Conservation (phyloP, 495 filamentous ascomycete genomes). For the Massariosphaeria phaeospora region DNA sequence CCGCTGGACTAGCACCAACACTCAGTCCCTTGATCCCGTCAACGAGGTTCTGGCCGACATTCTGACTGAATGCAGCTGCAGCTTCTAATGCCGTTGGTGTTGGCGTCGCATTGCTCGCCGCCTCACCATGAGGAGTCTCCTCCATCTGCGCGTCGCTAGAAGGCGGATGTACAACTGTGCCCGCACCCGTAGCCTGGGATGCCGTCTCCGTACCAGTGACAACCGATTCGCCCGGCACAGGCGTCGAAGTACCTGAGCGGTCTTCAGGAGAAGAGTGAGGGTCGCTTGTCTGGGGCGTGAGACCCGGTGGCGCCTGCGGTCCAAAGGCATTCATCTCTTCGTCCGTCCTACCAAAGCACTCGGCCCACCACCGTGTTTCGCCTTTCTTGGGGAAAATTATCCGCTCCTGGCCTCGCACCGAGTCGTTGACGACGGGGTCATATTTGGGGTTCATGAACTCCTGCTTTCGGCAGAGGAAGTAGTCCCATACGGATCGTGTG, state of each 20-base stretch:
- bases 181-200: constrained; percentile 21
- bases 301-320: background rate
- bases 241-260: constrained; percentile 9
- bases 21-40: constrained; percentile 19
- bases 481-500: constrained; percentile 91
- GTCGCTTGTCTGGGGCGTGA: constrained; percentile 6
- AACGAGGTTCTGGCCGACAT: constrained; percentile 16
- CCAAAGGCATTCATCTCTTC: constrained; percentile 78
- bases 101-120: background rate
- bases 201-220: constrained; percentile 27
- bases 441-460: constrained; percentile 82
- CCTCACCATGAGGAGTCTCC: background rate
- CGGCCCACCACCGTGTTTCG: constrained; percentile 84
- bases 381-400: constrained; percentile 70
- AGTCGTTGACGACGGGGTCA: constrained; percentile 70
- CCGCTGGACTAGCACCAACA: constrained; percentile 1
- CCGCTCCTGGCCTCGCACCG: constrained; percentile 68
- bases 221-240: constrained; percentile 2
- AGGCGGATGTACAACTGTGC: constrained; percentile 10
- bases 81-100: background rate
- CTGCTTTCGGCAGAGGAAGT: constrained; percentile 72
- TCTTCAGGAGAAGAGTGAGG: constrained; percentile 14
- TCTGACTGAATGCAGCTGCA: constrained; percentile 7
- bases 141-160: background rate
- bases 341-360: constrained; percentile 77